Base-by-base conservation (phyloP, 768 basidiomycete species). In the button mushroom (Agaricus bisporus) region DNA sequence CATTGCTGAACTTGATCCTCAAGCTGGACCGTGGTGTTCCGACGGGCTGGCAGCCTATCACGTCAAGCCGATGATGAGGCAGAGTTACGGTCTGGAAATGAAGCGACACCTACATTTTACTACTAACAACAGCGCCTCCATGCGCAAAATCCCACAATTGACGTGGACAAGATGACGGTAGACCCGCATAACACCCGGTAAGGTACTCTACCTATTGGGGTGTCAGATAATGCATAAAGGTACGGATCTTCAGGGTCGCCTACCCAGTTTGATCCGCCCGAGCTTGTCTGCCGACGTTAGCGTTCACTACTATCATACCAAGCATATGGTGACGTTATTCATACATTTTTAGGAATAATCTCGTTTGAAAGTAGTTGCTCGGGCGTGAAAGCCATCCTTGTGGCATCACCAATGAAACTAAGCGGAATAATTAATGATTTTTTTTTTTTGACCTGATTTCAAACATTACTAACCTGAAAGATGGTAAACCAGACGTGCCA, bases 221-320 rank as follows among this genome's bases (percentile, higher is more conserved):
- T 0, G 18, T 10, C 9, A 12, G 28, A 9, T 14, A 51, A 10
- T 32, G 32, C 5, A 35, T n/a, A n/a, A 29, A 1, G 11, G 18
- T 8, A 20, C 2, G 9, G 1, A 5, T 6, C 15, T 17, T 6
- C 26, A n/a, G n/a, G n/a, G 9, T 17, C 5, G 17, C 25, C 11
- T 14, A 52, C 51, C 51, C 43, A 52, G 20, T 52, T 52, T 25
- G 51, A 52, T n/a, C 51, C 51, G 7, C 51, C 51, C n/a, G 51
- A 52, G n/a, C 51, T 52, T 37, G 51, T 44, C 51, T 52, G 4
- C 6, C 6, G 12, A n/a, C 20, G 1, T 5, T 9, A 35, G 29
- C 20, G 32, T 14, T 11, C 5, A 4, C 6, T 17, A 18, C 18
- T 5, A 26, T n/a, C 3, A n/a, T 18, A 17, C 9, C 28, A 12